Percentiles rank a stretch among this genome's conserved stretches.
These are phyloP conservation scores for Exophiala sp. DNA, from an alignment of 2,329 filamentous ascomycete species.

Conservation along the genomic window DNA sequence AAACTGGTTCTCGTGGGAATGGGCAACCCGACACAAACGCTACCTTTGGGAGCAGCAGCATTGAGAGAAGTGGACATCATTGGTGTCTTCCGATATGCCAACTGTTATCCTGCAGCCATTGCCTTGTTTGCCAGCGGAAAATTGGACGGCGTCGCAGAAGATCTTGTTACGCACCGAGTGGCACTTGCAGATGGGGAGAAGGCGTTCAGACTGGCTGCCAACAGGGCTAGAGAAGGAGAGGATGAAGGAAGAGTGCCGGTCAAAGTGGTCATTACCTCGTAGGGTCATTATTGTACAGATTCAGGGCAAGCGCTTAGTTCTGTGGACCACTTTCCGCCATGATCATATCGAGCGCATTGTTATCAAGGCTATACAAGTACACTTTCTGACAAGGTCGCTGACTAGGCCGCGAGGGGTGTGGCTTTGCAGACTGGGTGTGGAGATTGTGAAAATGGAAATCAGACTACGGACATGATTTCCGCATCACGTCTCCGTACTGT, in stretches of 20 bases:
- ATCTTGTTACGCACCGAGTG: slow-evolving; percentile 54
- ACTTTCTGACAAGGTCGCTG: no score
- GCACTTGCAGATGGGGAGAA: slow-evolving; percentile 47
- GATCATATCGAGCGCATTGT: no score
- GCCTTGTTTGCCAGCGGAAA: slow-evolving; percentile 50
- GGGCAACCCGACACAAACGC: slow-evolving; percentile 54
- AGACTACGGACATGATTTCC: no score
- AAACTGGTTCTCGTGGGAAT: slow-evolving; percentile 56
- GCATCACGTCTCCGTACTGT: no score
- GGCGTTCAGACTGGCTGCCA: slow-evolving; percentile 43
- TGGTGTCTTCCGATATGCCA: slow-evolving; percentile 56
- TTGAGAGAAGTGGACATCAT: slow-evolving; percentile 56
- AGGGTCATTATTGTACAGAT: background rate
- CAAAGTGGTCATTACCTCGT: slow-evolving; percentile 47
- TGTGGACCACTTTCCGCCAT: no score
- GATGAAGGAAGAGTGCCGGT: slow-evolving; percentile 51
- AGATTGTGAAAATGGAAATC: no score
- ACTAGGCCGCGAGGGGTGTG: no score
- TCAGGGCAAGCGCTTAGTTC: no score
- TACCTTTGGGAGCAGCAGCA: slow-evolving; percentile 54
- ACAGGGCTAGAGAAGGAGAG: slow-evolving; percentile 51
- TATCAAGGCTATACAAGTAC: no score
- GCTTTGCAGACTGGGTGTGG: no score
- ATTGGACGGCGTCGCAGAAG: slow-evolving; percentile 47
- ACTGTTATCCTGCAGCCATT: slow-evolving; percentile 55